Evolutionary conservation across 2,329 filamentous ascomycete genomes (phyloP).

Genomic region (Penicillium frequentans): DNA sequence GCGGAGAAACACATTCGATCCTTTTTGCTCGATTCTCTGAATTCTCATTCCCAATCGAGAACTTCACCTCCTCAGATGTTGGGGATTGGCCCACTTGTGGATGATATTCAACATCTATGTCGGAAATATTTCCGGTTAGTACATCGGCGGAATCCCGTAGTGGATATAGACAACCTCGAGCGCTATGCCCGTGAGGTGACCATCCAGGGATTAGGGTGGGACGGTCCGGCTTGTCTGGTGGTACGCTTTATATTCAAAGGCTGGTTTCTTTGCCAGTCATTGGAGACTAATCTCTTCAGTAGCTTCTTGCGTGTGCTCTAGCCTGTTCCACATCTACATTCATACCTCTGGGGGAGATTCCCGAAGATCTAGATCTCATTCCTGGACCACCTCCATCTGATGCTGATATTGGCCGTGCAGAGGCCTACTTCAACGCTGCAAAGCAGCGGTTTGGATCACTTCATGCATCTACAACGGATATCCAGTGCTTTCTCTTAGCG

Average conservation of each 20-base stretch:
- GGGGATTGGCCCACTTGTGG: constrained; percentile 13
- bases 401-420: constrained; percentile 20
- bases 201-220: constrained; percentile 23
- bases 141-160: constrained; percentile 21
- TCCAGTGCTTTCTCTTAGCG: constrained; percentile 24
- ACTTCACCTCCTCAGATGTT: constrained; percentile 10
- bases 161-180: constrained; percentile 19
- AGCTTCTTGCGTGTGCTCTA: constrained; percentile 24
- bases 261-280: not conserved
- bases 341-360: constrained; percentile 12
- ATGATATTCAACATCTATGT: constrained; percentile 19
- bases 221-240: constrained; percentile 26
- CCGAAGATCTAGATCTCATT: constrained; percentile 18
- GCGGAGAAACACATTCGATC: constrained; percentile 23
- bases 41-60: constrained; percentile 7
- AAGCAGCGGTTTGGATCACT: constrained; percentile 25
- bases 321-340: constrained; percentile 20
- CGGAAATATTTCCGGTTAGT: constrained; percentile 17
- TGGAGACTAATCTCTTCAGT: not conserved
- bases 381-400: constrained; percentile 15
- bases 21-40: constrained; percentile 23
- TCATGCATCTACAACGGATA: constrained; percentile 22
- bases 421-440: constrained; percentile 24
- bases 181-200: constrained; percentile 23
- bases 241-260: constrained; percentile 7